These are phyloP conservation scores for Cyberlindnera saturnus DNA, from an alignment of 805 yeast species.

Conservation along the genomic window DNA sequence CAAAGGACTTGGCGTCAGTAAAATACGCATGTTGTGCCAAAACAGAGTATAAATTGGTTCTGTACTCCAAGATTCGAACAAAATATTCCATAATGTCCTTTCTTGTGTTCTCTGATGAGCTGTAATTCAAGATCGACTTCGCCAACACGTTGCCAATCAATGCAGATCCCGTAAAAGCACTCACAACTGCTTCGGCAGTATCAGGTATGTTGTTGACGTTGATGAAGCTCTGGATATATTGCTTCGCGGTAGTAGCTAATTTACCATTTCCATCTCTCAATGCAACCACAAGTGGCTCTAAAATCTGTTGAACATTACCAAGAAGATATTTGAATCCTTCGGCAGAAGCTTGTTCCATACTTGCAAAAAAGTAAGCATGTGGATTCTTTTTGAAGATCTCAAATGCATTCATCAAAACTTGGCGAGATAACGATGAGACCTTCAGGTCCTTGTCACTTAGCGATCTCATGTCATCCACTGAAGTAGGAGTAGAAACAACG, in stretches of 20 bases:
- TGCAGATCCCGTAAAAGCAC: constrained; percentile 33
- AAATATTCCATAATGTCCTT: constrained; percentile 34
- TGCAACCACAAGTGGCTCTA: constrained; percentile 34
- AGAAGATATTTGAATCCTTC: constrained; percentile 7
- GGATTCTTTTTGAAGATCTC: constrained; percentile 29
- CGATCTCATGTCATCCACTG: constrained; percentile 13
- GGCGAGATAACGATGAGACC: constrained; percentile 17
- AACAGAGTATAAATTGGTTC: constrained; percentile 25
- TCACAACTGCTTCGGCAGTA: constrained; percentile 25
- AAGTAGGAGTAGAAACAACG: neutral
- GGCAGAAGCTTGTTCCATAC: neutral
- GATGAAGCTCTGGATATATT: constrained; percentile 30
- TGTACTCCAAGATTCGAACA: constrained; percentile 32
- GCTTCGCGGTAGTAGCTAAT: constrained; percentile 30
- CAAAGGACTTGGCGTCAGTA: constrained; percentile 19
- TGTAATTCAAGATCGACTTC: constrained; percentile 26
- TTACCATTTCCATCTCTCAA: constrained; percentile 31
- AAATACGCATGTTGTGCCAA: constrained; percentile 23
- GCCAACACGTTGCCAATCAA: constrained; percentile 33
- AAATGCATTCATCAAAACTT: constrained; percentile 25
- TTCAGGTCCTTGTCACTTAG: constrained; percentile 12
- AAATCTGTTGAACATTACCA: neutral
- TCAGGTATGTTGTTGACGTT: constrained; percentile 25
- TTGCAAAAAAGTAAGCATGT: constrained; percentile 24
- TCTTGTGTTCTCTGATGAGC: constrained; percentile 24